A percentile compares a stretch with the other conserved stretches of the same genome.
Evolutionary conservation across 2,329 filamentous ascomycete species (phyloP).

Genomic region (Coniella vitis): DNA sequence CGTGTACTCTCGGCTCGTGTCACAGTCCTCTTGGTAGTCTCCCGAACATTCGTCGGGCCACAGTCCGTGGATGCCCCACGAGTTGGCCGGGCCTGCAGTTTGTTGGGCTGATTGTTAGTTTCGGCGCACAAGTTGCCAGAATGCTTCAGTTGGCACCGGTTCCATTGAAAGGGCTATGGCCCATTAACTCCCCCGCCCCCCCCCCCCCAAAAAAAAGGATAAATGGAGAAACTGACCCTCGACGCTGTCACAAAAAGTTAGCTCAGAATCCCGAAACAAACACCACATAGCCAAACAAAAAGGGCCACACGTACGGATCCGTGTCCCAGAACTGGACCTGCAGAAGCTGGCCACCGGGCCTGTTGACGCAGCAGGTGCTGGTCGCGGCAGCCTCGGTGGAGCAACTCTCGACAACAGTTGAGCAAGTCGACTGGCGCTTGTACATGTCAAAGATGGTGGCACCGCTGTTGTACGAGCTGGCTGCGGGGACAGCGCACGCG

Average conservation of each 20-base stretch:
- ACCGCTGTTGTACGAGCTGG: slow-evolving; percentile 4
- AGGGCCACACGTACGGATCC: slow-evolving; percentile 4
- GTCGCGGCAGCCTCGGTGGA: slow-evolving; percentile 6
- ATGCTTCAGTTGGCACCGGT: no score
- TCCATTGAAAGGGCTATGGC: no score
- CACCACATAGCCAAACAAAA: not conserved
- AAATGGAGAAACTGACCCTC: slow-evolving; percentile 10
- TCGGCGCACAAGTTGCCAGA: not conserved
- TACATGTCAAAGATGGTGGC: slow-evolving; percentile 9
- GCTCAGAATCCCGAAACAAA: not conserved
- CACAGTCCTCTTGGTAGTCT: slow-evolving; percentile 7
- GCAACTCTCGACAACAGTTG: slow-evolving; percentile 11
- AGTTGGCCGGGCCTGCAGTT: slow-evolving; percentile 8
- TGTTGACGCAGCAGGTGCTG: slow-evolving; percentile 12
- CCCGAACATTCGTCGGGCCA: slow-evolving; percentile 15
- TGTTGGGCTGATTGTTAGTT: not conserved
- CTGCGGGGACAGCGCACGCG: not conserved
- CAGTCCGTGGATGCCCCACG: slow-evolving; percentile 15
- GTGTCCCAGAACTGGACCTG: slow-evolving; percentile 16
- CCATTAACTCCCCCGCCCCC: no score
- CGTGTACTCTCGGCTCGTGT: slow-evolving; percentile 9
- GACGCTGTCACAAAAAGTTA: not conserved
- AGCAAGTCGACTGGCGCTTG: slow-evolving; percentile 8
- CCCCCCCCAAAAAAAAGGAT: no score
- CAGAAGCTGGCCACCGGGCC: slow-evolving; percentile 12